Base-by-base conservation (phyloP, 2,329 filamentous ascomycete species). In the Immersiporthe knoxdaviesiana region DNA sequence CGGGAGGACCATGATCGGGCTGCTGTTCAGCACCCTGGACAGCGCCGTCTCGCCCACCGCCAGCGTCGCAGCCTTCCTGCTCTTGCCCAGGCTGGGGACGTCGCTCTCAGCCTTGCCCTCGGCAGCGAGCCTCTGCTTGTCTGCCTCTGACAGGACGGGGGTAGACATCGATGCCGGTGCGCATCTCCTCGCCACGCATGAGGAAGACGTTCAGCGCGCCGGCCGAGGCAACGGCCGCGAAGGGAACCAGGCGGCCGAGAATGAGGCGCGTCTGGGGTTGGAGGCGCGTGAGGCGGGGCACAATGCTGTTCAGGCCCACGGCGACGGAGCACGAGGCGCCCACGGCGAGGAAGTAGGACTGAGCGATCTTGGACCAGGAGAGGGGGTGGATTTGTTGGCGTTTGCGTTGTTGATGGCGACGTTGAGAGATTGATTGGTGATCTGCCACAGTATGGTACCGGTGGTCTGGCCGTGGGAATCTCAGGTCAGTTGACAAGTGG, bases 351-450 rank as follows among this genome's bases (percentile, higher is more conserved):
- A 92, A 88, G 84, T 98, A 99, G 65, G 94, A 97, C 81, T 97
- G 90, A 72, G 91, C 87, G 72, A 99, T 90, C 74, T 93, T 92
- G 30, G 88, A 88, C 70, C 89, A 91, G 27, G 92, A 92, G 72
- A 98, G 87, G 1, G 95, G 93, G 3, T 94, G 52, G 94, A 97
- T 81, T 99, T 99, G 87, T 99, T 99, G 72, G 95, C 93, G 80
- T 99, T 99, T 77, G 95, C 92, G 79, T 90, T 94, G 86, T 99
- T 99, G 85, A 99, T 95, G 74, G 93, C 95, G 37, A 99, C 96
- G 79, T 99, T 99, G 75, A 99, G 90, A 16, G 94, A 97, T 83
- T 99, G 96, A 82, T 99, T 99, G 74, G 92, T 89, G 69, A 97
- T 89, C 82, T 99, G 96, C 96, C 96, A 99, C 73, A 91, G 90